Conservation (phyloP, 2,329 filamentous ascomycete species). For the Exophiala spinifera region DNA sequence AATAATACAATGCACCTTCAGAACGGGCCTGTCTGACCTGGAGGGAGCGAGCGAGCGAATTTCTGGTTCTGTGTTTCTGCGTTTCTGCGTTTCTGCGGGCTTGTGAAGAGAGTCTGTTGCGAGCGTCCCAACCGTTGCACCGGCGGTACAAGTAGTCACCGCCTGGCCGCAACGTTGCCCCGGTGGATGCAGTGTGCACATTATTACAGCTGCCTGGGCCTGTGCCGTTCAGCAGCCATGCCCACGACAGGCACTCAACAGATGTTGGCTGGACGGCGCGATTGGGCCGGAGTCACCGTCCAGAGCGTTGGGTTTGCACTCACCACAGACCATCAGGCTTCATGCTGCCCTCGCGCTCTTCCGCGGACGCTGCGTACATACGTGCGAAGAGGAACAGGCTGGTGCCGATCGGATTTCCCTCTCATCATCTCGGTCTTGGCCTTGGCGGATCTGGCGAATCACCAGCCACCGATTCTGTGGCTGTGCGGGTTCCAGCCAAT, state of each 20-base stretch:
- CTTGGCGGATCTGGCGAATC: background rate
- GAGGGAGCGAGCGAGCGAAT: no score
- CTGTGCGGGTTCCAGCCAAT: background rate
- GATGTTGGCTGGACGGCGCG: background rate
- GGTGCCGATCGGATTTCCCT: background rate
- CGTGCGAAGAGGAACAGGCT: background rate
- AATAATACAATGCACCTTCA: no score
- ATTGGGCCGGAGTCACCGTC: conserved; percentile 1
- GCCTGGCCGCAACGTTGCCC: no score
- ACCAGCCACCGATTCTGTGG: background rate
- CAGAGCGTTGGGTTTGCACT: background rate
- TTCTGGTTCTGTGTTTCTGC: no score
- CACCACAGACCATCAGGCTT: background rate
- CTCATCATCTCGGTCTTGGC: background rate
- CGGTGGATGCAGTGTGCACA: no score
- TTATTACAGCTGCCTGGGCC: background rate
- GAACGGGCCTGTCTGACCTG: conserved; percentile 6
- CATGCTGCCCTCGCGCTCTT: no score
- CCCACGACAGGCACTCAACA: background rate
- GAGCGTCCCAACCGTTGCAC: no score
- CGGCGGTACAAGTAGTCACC: no score
- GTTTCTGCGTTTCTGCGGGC: no score
- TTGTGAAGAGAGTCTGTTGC: no score
- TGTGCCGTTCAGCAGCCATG: background rate
- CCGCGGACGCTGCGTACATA: background rate